Percentiles rank a stretch among this genome's conserved stretches.
Evolutionary conservation across 176 grass and related monocot genomes (phyloP).

Genomic region (Musa acuminata): DNA sequence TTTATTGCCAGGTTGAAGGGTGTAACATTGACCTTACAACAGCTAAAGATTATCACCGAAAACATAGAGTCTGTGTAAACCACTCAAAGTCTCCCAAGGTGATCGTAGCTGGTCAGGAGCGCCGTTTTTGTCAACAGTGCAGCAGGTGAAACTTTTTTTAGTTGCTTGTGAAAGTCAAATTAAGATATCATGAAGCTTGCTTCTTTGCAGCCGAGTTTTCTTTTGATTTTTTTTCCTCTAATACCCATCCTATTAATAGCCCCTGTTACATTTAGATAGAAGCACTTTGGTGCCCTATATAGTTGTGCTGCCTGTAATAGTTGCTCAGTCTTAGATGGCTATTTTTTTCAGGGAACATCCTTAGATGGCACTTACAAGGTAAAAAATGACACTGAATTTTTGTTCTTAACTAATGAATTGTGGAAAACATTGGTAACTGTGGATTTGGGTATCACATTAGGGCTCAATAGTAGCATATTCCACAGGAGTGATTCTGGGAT

Average conservation of each 20-base stretch:
- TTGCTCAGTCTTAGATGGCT: neutral
- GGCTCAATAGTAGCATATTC: neutral
- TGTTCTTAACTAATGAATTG: neutral
- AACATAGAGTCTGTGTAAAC: constrained; percentile 63
- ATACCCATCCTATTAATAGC: neutral
- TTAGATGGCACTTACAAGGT: neutral
- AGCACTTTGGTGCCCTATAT: neutral
- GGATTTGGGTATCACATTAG: neutral
- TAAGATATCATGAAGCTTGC: neutral
- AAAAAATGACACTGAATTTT: neutral
- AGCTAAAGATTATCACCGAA: constrained; percentile 83
- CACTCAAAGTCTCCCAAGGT: constrained; percentile 71
- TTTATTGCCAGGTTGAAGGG: constrained; percentile 76
- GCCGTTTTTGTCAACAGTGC: constrained; percentile 95
- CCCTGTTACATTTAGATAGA: neutral
- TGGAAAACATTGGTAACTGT: neutral
- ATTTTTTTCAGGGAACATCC: neutral
- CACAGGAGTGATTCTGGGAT: neutral
- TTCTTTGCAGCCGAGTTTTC: neutral
- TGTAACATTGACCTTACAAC: constrained; percentile 65
- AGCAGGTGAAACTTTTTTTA: constrained; percentile 36
- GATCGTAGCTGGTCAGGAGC: constrained; percentile 55
- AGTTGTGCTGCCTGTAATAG: neutral
- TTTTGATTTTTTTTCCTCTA: neutral
- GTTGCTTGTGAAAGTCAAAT: neutral